These are phyloP conservation scores for Daldinia bambusicola DNA, from an alignment of 495 filamentous ascomycete species.

Conservation along the genomic window DNA sequence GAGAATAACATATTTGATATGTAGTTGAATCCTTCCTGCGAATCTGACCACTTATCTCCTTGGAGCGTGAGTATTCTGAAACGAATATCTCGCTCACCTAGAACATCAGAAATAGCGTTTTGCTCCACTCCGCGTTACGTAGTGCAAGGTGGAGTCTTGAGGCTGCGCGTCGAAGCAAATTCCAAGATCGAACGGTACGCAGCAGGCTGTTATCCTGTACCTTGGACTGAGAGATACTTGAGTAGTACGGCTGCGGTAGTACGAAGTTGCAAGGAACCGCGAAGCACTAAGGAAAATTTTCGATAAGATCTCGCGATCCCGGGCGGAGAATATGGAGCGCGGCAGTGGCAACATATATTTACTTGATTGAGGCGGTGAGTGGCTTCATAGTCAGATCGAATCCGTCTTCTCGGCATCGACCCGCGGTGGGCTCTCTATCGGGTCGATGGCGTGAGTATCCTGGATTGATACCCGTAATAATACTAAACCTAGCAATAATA, in stretches of 20 bases:
- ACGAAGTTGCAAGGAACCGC: conserved; percentile 40
- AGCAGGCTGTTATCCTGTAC: conserved; percentile 42
- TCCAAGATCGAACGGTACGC: conserved; percentile 38
- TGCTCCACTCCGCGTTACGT: conserved; percentile 48
- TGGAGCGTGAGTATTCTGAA: conserved; percentile 44
- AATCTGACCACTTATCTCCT: conserved; percentile 43
- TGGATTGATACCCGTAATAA: conserved; percentile 20
- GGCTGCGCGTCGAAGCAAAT: conserved; percentile 46
- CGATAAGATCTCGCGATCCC: conserved; percentile 22
- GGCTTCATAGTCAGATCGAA: conserved; percentile 32
- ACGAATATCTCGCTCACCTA: conserved; percentile 48
- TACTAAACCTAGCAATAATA: conserved; percentile 20
- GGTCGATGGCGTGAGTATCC: conserved; percentile 30
- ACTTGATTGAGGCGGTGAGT: conserved; percentile 35
- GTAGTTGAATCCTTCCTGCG: conserved; percentile 39
- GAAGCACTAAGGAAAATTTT: conserved; percentile 12
- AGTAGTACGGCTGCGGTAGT: conserved; percentile 28
- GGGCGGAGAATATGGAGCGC: conserved; percentile 29
- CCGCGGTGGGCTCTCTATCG: conserved; percentile 27
- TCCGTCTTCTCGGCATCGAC: conserved; percentile 31
- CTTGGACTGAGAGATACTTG: conserved; percentile 41
- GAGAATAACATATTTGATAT: conserved; percentile 35
- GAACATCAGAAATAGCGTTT: conserved; percentile 39
- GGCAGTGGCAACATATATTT: conserved; percentile 26
- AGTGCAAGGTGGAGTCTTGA: conserved; percentile 40